Evolutionary conservation across 768 basidiomycete species (phyloP).

Genomic region (Sporobolomyces pararoseus): DNA sequence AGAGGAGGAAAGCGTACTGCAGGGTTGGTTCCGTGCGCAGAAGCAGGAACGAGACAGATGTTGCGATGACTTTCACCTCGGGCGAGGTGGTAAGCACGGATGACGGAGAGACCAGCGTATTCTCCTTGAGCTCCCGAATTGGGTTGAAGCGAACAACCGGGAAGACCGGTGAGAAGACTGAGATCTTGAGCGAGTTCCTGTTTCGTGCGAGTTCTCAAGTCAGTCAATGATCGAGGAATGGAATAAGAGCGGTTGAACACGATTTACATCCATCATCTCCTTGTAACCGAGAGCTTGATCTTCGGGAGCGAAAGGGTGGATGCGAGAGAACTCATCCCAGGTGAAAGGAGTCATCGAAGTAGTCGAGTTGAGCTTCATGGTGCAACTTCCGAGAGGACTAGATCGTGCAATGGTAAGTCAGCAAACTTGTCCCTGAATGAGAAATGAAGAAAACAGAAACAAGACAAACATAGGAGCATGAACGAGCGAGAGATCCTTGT

Average conservation of each 20-base stretch:
- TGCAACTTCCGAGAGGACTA: conserved; percentile 47
- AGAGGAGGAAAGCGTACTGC: conserved; percentile 60
- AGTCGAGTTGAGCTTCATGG: conserved; percentile 73
- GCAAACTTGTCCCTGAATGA: neutral
- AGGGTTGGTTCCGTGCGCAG: conserved; percentile 97
- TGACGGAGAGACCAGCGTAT: conserved; percentile 90
- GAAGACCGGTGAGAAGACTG: conserved; percentile 92
- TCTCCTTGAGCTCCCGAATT: conserved; percentile 98
- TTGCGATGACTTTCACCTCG: conserved; percentile 79
- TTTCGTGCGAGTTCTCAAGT: too few relatives aligned
- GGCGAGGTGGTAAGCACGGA: conserved; percentile 88
- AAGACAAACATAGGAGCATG: conserved; percentile 75
- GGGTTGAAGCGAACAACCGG: conserved; percentile 92
- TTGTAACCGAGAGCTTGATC: conserved; percentile 87
- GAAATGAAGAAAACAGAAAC: neutral
- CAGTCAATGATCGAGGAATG: neutral
- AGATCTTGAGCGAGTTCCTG: conserved; percentile 88
- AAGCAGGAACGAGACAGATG: conserved; percentile 68
- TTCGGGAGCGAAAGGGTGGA: conserved; percentile 88
- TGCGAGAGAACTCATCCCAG: conserved; percentile 81
- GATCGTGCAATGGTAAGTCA: neutral
- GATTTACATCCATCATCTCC: conserved; percentile 60
- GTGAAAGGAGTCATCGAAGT: conserved; percentile 96
- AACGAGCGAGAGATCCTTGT: conserved; percentile 88
- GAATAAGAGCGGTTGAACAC: neutral